Evolutionary conservation across 2,329 filamentous ascomycete species (phyloP).

Genomic region (Arachnopeziza araneosa): DNA sequence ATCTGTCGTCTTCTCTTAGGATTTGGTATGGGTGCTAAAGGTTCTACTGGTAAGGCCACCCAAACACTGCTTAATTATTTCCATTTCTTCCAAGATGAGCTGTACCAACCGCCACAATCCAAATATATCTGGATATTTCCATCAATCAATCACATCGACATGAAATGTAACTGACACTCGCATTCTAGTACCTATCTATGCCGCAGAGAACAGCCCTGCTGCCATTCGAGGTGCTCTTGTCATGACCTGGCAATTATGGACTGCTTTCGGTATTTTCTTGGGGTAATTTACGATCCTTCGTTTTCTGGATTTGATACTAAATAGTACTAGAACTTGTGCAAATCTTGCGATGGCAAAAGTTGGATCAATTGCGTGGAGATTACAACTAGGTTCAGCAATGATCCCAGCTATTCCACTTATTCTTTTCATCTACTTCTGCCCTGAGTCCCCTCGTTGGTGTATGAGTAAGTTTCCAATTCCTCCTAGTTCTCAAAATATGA

Average conservation of each 20-base stretch:
- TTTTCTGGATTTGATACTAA: too few species aligned
- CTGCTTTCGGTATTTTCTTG: slow-evolving; percentile 54
- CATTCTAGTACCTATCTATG: slow-evolving; percentile 38
- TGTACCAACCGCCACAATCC: too few species aligned
- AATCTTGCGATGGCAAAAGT: slow-evolving; percentile 52
- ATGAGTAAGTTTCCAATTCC: slow-evolving; percentile 27
- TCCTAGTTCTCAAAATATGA: too few species aligned
- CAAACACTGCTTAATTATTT: not conserved
- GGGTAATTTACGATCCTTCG: too few species aligned
- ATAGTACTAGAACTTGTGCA: slow-evolving; percentile 25
- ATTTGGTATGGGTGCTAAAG: slow-evolving; percentile 57
- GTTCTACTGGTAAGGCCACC: slow-evolving; percentile 31
- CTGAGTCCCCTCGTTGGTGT: slow-evolving; percentile 58
- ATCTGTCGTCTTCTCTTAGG: slow-evolving; percentile 52
- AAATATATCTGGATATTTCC: not conserved
- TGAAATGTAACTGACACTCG: not conserved
- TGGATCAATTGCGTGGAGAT: slow-evolving; percentile 54
- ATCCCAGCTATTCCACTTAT: slow-evolving; percentile 53
- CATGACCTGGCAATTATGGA: slow-evolving; percentile 78
- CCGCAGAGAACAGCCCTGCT: slow-evolving; percentile 49
- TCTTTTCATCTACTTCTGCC: slow-evolving; percentile 57
- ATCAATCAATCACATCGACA: not conserved
- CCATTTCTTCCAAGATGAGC: too few species aligned
- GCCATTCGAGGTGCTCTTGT: slow-evolving; percentile 50
- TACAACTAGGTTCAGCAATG: slow-evolving; percentile 60